These are phyloP conservation scores for Alternaria metachromatica DNA, from an alignment of 2,329 filamentous ascomycete genomes.

Conservation along the genomic window DNA sequence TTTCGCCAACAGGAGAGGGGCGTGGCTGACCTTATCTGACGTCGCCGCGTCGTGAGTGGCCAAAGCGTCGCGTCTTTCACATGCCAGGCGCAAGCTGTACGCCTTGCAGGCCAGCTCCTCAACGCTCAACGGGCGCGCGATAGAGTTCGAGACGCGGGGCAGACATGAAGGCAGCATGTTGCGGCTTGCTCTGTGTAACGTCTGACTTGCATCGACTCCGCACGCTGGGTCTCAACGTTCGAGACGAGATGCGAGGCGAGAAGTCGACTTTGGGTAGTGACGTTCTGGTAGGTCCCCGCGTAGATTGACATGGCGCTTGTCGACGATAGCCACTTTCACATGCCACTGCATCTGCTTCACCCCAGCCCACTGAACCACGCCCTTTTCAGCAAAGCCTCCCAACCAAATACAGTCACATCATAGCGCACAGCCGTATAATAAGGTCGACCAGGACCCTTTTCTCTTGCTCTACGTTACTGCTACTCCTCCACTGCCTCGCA, in stretches of 20 bases:
- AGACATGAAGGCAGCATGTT: slow-evolving; percentile 4
- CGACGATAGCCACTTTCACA: slow-evolving; percentile 27
- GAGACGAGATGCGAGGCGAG: neutral
- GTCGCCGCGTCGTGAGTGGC: slow-evolving; percentile 12
- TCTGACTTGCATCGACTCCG: slow-evolving; percentile 2
- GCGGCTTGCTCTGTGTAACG: slow-evolving; percentile 4
- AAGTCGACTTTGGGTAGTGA: slow-evolving; percentile 2
- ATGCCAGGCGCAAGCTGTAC: slow-evolving; percentile 22
- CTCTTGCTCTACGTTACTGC: slow-evolving; percentile 15
- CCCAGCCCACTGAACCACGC: slow-evolving; percentile 19
- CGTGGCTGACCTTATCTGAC: slow-evolving; percentile 15
- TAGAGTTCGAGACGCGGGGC: slow-evolving; percentile 12
- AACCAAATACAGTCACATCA: slow-evolving; percentile 24
- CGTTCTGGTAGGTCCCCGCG: slow-evolving; percentile 3
- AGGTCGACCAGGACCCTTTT: slow-evolving; percentile 17
- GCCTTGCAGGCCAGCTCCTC: slow-evolving; percentile 22
- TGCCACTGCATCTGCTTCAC: slow-evolving; percentile 19
- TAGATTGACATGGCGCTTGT: neutral
- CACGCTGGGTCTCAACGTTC: neutral
- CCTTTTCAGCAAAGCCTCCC: slow-evolving; percentile 29
- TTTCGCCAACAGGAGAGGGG: slow-evolving; percentile 12
- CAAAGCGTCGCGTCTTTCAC: slow-evolving; percentile 30
- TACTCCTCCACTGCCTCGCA: slow-evolving; percentile 12
- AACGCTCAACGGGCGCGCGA: slow-evolving; percentile 13
- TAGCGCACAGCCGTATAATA: slow-evolving; percentile 34